Evolutionary conservation across 2,329 filamentous ascomycete genomes (phyloP).

Genomic region (Aspergillus fijiensis): DNA sequence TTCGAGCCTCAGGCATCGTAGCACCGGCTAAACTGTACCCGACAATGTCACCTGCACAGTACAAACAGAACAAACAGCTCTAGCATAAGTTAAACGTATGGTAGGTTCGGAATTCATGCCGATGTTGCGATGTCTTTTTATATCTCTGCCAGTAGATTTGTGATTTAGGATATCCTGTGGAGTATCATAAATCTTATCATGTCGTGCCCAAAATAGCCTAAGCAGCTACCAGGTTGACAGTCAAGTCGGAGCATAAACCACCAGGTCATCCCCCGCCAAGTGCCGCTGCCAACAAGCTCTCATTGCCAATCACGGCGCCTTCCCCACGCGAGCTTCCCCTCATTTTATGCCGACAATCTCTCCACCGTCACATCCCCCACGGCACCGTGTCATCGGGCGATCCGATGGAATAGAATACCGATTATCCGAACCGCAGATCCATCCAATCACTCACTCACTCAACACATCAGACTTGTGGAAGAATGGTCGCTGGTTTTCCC

Average conservation of each 20-base stretch:
- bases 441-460: neutral
- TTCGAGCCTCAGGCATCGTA: too few species aligned
- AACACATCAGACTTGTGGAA: slow-evolving; percentile 17
- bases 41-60: too few species aligned
- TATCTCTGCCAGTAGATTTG: too few species aligned
- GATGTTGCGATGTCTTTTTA: too few species aligned
- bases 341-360: slow-evolving; percentile 6
- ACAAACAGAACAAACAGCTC: too few species aligned
- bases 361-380: slow-evolving; percentile 14
- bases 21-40: too few species aligned
- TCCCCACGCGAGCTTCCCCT: slow-evolving; percentile 15
- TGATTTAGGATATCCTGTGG: too few species aligned
- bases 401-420: slow-evolving; percentile 9
- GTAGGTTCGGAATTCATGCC: too few species aligned
- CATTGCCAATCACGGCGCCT: neutral
- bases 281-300: neutral
- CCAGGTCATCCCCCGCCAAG: neutral
- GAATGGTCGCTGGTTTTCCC: slow-evolving; percentile 12
- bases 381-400: slow-evolving; percentile 15
- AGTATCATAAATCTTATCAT: too few species aligned
- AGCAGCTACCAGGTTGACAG: too few species aligned
- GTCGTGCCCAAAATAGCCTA: too few species aligned
- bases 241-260: neutral
- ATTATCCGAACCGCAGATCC: slow-evolving; percentile 8
- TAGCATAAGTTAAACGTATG: too few species aligned